Percentiles rank a stretch among this genome's conserved stretches.
These are phyloP conservation scores for Termitomyces titanicus DNA, from an alignment of 768 basidiomycete species.

Conservation along the genomic window DNA sequence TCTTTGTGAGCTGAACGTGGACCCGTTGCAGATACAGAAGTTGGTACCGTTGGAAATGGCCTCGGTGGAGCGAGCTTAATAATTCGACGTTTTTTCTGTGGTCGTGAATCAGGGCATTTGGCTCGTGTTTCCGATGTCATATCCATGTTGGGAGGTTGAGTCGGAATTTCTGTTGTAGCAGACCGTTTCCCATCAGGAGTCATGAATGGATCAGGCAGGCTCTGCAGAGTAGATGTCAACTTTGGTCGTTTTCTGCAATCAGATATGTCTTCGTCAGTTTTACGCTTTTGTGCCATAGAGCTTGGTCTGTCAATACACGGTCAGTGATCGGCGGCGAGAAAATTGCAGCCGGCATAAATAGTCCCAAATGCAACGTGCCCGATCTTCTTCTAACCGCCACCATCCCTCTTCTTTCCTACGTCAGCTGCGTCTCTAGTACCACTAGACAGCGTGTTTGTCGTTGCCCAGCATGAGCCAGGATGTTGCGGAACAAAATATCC, in stretches of 20 bases:
- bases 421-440: slow-evolving; percentile 25
- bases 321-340: slow-evolving; percentile 13
- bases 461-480: slow-evolving; percentile 75
- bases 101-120: slow-evolving; percentile 5
- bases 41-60: slow-evolving; percentile 73
- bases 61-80: slow-evolving; percentile 70
- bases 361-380: slow-evolving; percentile 17
- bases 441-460: slow-evolving; percentile 28
- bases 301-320: not conserved
- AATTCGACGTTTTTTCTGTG: slow-evolving; percentile 30
- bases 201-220: slow-evolving; percentile 12
- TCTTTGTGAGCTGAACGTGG: slow-evolving; percentile 76
- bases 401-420: slow-evolving; percentile 12
- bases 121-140: not conserved
- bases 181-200: not conserved
- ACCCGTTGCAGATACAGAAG: slow-evolving; percentile 75
- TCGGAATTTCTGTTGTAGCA: not conserved
- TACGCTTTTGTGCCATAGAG: slow-evolving; percentile 35
- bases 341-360: slow-evolving; percentile 17
- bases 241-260: slow-evolving; percentile 30
- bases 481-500: slow-evolving; percentile 89
- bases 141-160: not conserved
- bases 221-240: slow-evolving; percentile 17
- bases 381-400: slow-evolving; percentile 21
- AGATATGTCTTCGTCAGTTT: slow-evolving; percentile 25